Evolutionary conservation across 805 yeast species (phyloP).

Genomic region (Teunomyces gatunensis): DNA sequence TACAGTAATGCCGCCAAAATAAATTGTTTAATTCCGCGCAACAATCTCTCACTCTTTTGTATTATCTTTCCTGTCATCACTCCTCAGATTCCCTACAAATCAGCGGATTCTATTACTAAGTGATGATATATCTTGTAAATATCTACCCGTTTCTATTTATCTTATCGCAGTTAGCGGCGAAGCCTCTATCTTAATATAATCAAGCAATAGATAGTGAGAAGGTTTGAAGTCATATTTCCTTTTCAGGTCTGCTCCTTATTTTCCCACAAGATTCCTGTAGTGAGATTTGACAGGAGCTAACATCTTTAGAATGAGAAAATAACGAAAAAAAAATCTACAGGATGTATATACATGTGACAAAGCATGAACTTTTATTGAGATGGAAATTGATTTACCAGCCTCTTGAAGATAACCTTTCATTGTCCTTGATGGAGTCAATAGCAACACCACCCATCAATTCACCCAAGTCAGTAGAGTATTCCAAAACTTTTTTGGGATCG

Average conservation of each 20-base stretch:
- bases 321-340: neutral
- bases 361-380: neutral
- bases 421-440: slow-evolving; percentile 47
- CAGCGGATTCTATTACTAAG: neutral
- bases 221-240: too few species aligned
- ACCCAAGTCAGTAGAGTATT: slow-evolving; percentile 68
- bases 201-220: too few species aligned
- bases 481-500: slow-evolving; percentile 58
- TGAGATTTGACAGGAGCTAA: too few species aligned
- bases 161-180: too few species aligned
- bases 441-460: slow-evolving; percentile 74
- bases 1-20: neutral
- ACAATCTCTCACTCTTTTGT: too few species aligned
- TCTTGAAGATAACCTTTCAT: slow-evolving; percentile 47
- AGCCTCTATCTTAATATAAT: too few species aligned
- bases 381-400: slow-evolving; percentile 44
- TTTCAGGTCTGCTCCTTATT: too few species aligned
- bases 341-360: neutral
- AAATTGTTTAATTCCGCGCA: neutral
- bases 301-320: too few species aligned
- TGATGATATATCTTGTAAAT: too few species aligned
- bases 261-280: too few species aligned
- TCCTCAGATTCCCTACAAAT: neutral
- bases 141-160: too few species aligned
- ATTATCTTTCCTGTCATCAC: too few species aligned